Base-by-base conservation (phyloP, 768 basidiomycete species). In the Ramaria rubella region DNA sequence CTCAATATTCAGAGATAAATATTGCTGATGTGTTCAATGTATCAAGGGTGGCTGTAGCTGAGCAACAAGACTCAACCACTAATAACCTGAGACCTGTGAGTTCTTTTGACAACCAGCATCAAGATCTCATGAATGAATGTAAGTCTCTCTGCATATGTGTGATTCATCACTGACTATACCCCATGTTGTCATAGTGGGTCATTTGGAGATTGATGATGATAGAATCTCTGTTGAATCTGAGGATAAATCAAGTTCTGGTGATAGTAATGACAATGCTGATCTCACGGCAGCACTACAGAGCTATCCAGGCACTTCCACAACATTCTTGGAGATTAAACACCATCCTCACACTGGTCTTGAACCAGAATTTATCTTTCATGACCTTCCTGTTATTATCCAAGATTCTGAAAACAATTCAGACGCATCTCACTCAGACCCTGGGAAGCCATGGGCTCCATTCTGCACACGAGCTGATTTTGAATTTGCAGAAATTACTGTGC, bases 401-500 rank as follows among this genome's bases (percentile, higher is more conserved):
- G 36, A 11, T n/a, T 38, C n/a, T n/a, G 11, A 38, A 38, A 38
- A 11, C 11, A 11, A 11, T 11, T 38, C 11, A 38, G 36, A 38
- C n/a, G n/a, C 11, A 11, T 38, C n/a, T 11, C 11, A n/a, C 11
- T 11, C 36, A 38, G 11, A 38, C 36, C 36, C 36, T n/a, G 36
- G 36, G 36, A 56, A 57, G 2, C 66, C 66, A 6, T 68, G 64
- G 66, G 65, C 67, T 5, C 63, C 67, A 24, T 68, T 68, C 36
- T 12, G 36, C 36, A 64, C 19, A 2, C 49, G 62, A 23, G 64
- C 58, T 4, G 66, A 68, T 48, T 68, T 68, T 45, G 64, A 68
- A 54, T 65, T 61, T 36, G 62, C 66, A 2, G 67, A 68, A 34
- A 67, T 61, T 14, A 62, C 58, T 4, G 57, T 68, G 49, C 54